Evolutionary conservation across 2,329 filamentous ascomycete genomes (phyloP).

Genomic region (Graphium sp.): DNA sequence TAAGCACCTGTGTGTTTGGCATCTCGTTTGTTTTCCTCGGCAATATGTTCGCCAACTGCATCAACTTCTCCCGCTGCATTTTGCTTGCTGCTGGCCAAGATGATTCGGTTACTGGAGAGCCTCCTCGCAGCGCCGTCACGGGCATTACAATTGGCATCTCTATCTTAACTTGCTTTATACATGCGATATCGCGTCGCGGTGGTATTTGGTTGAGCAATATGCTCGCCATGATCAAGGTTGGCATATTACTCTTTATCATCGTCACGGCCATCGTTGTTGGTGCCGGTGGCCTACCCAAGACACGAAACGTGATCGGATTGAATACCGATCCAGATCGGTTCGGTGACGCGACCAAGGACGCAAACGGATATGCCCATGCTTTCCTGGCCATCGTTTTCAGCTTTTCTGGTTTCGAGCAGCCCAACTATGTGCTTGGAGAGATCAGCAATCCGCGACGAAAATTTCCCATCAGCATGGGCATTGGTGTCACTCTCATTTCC

Average conservation of each 20-base stretch:
- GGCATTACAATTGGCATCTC: conserved; percentile 28
- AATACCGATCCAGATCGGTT: conserved; percentile 13
- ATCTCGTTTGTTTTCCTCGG: conserved; percentile 25
- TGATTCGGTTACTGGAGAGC: neutral
- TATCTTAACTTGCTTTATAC: conserved; percentile 26
- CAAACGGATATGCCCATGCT: conserved; percentile 17
- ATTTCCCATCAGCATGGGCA: conserved; percentile 14
- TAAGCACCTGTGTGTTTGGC: conserved; percentile 26
- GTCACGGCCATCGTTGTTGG: conserved; percentile 15
- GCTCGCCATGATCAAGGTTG: conserved; percentile 30
- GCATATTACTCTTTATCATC: conserved; percentile 26
- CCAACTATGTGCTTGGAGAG: conserved; percentile 18
- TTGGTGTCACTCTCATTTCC: conserved; percentile 12
- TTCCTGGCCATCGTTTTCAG: conserved; percentile 24
- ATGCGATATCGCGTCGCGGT: conserved; percentile 26
- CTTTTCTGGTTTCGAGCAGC: conserved; percentile 19
- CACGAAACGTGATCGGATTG: conserved; percentile 9
- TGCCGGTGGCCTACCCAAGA: conserved; percentile 10
- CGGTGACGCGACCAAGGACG: conserved; percentile 8
- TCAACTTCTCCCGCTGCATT: conserved; percentile 24
- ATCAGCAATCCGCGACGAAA: conserved; percentile 14
- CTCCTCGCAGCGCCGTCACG: conserved; percentile 16
- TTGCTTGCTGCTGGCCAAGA: conserved; percentile 12
- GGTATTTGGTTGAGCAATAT: conserved; percentile 33
- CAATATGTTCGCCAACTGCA: conserved; percentile 29